Base-by-base conservation (phyloP, 768 basidiomycete genomes). In the Collybia sordida region DNA sequence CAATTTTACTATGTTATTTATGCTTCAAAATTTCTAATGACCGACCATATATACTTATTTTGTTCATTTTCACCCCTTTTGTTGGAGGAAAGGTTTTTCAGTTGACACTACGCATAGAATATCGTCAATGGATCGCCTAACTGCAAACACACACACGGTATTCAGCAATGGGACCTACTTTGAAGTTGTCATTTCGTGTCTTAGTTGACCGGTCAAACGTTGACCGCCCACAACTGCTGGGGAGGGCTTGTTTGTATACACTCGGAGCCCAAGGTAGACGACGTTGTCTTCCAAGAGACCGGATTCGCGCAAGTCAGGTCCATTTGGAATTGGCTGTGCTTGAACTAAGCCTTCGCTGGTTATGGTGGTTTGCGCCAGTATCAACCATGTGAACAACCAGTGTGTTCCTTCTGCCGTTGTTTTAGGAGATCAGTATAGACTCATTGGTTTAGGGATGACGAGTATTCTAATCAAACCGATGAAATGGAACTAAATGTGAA, bases 331-430 rank as follows among this genome's bases (percentile, higher is more conserved):
- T 27, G 27, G 11, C 11, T 27, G 27, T 27, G 36, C 6, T 34
- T 75, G 73, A 85, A 86, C 61, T 75, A 77, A 58, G 79, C 70
- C 0, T 88, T 85, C 54, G 83, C 83, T 0, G 54, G 82, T 58
- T 82, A 81, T 55, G 77, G 85, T 41, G 82, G 85, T 53, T 66
- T 74, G 6, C 64, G 35, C 72, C 19, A 44, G 65, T 11, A 54
- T 86, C 41, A 81, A 75, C 0, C 84, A 81, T 58, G 78, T 88
- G 54, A 86, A 82, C 58, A 86, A 88, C 66, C 72, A 64, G 74
- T 73, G 23, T 45, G 65, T 18, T 45, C 19, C 22, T 6, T 8
- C 3, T 36, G 14, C n/a, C 18, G 18, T 28, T 14, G 36, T 22
- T 17, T 42, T 31, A 27, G 25, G 19, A 23, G 27, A 27, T 27